Conservation (phyloP, 2,329 filamentous ascomycete genomes). For the Monilinia fructicola region DNA sequence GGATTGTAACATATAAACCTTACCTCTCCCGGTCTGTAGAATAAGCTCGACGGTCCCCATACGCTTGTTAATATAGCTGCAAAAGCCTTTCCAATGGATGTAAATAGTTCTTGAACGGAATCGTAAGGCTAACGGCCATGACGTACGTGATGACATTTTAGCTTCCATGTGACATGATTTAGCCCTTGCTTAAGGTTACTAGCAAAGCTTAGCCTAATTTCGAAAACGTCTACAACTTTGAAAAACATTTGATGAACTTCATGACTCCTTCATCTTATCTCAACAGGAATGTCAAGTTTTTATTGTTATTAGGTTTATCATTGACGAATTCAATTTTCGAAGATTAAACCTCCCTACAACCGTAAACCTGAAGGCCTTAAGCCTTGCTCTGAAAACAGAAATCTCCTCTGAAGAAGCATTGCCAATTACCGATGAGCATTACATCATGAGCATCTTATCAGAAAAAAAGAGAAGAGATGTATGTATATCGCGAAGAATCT, state of each 20-base stretch:
- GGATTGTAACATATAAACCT: background rate
- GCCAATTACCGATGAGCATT: constrained; percentile 1
- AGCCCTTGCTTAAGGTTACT: too few species aligned
- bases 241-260: background rate
- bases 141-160: constrained; percentile 15
- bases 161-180: background rate
- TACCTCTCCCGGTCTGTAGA: background rate
- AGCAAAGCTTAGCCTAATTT: background rate
- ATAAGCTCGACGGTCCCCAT: constrained; percentile 9
- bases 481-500: constrained; percentile 4
- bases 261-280: background rate
- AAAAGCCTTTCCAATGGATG: background rate
- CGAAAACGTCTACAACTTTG: background rate
- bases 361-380: background rate
- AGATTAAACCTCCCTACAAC: background rate
- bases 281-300: background rate
- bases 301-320: background rate
- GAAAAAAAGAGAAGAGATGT: background rate
- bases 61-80: constrained; percentile 3
- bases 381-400: background rate
- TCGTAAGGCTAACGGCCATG: constrained; percentile 19
- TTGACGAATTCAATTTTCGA: background rate
- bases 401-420: constrained; percentile 3
- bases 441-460: background rate
- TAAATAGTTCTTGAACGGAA: constrained; percentile 1